Percentiles rank a stretch among this genome's conserved stretches.
These are phyloP conservation scores for Cochlearia excelsa DNA, from an alignment of 345 rosid species.

Conservation along the genomic window DNA sequence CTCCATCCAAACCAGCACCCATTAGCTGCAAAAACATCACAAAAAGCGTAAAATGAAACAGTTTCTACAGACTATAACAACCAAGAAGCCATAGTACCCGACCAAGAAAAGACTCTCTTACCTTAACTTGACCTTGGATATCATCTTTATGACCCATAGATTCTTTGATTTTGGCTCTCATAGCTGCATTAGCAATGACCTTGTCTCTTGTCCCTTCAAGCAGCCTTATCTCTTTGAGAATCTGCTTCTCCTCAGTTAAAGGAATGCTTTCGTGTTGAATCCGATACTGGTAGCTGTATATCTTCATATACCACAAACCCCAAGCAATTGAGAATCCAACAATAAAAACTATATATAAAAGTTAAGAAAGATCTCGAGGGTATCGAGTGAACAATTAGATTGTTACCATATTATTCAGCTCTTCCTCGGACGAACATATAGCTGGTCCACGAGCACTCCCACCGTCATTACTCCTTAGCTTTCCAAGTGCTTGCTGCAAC, in stretches of 20 bases:
- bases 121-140: conserved; percentile 84
- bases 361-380: background rate
- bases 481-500: conserved; percentile 71
- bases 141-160: conserved; percentile 73
- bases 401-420: conserved; percentile 68
- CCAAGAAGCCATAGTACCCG: conserved; percentile 30
- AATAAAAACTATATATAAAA: too few relatives aligned
- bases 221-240: conserved; percentile 71
- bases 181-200: conserved; percentile 68
- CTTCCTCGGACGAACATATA: conserved; percentile 80
- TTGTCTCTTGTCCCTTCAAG: conserved; percentile 80
- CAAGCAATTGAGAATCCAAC: conserved; percentile 17
- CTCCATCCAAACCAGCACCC: conserved; percentile 74
- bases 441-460: conserved; percentile 31
- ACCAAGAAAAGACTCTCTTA: conserved; percentile 37
- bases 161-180: conserved; percentile 68
- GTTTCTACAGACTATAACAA: conserved; percentile 3
- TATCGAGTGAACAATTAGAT: background rate
- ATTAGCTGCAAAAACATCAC: conserved; percentile 51
- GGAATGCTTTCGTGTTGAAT: conserved; percentile 86
- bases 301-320: conserved; percentile 42
- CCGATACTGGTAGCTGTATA: conserved; percentile 56
- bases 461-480: conserved; percentile 50
- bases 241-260: conserved; percentile 78
- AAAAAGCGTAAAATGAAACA: background rate